Evolutionary conservation across 495 filamentous ascomycete genomes (phyloP).

Genomic region (Usnea hakonensis): DNA sequence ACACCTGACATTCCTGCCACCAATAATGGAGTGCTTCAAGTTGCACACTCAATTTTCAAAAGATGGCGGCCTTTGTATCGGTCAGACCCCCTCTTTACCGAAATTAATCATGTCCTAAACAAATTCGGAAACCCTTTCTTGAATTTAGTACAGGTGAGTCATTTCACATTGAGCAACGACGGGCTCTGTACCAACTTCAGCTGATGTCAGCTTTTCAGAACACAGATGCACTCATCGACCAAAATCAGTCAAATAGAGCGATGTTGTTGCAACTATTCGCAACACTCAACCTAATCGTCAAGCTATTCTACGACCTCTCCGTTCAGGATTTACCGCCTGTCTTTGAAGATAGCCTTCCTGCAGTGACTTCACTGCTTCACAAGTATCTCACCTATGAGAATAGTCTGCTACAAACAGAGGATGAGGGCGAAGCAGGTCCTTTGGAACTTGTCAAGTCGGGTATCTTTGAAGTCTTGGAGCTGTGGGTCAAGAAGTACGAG

Average conservation of each 20-base stretch:
- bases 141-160: conserved; percentile 59
- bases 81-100: conserved; percentile 81
- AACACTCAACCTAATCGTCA: conserved; percentile 77
- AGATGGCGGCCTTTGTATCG: conserved; percentile 89
- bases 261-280: conserved; percentile 66
- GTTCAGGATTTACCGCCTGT: conserved; percentile 92
- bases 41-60: conserved; percentile 97
- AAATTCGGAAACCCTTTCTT: conserved; percentile 80
- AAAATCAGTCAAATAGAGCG: conserved; percentile 64
- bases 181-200: neutral
- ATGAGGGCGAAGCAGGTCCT: conserved; percentile 77
- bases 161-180: neutral
- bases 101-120: conserved; percentile 87
- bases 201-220: conserved; percentile 38
- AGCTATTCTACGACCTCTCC: conserved; percentile 90
- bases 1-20: conserved; percentile 64
- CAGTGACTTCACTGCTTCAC: conserved; percentile 70
- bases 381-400: conserved; percentile 93
- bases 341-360: conserved; percentile 76
- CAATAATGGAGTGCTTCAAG: conserved; percentile 91
- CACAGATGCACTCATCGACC: conserved; percentile 68
- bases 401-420: conserved; percentile 66
- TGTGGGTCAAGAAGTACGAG: conserved; percentile 88
- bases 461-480: conserved; percentile 78
- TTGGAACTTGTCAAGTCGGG: conserved; percentile 82